Conservation (phyloP, 345 rosid genomes). For the Syzygium grande region DNA sequence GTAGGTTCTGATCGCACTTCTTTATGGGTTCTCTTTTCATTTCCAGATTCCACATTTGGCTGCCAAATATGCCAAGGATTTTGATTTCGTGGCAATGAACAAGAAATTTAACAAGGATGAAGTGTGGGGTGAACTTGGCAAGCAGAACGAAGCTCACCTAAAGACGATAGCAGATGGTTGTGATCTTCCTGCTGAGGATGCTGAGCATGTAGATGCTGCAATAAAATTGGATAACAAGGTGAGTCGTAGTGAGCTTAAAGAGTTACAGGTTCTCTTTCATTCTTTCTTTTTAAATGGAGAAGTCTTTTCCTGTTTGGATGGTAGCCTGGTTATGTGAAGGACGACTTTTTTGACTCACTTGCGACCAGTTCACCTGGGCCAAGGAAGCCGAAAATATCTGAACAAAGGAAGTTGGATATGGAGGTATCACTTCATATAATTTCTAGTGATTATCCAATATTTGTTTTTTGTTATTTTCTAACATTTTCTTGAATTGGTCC, state of each 20-base stretch:
- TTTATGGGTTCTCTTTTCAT: neutral
- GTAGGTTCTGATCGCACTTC: neutral
- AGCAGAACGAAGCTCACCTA: constrained; percentile 4
- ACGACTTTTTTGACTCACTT: constrained; percentile 32
- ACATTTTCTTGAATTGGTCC: neutral
- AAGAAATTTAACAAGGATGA: constrained; percentile 31
- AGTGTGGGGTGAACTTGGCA: constrained; percentile 35
- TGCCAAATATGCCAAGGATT: constrained; percentile 22
- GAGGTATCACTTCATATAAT: constrained; percentile 13
- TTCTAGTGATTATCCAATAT: neutral
- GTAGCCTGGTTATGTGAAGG: constrained; percentile 28
- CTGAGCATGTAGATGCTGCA: constrained; percentile 11
- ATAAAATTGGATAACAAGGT: constrained; percentile 5
- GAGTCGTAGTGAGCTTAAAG: neutral
- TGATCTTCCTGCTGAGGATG: constrained; percentile 12
- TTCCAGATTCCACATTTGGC: constrained; percentile 6
- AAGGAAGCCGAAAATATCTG: constrained; percentile 1
- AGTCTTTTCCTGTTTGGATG: neutral
- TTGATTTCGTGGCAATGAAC: constrained; percentile 38
- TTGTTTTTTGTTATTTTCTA: neutral
- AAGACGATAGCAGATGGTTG: constrained; percentile 1
- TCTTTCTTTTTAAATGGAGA: neutral
- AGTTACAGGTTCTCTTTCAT: neutral
- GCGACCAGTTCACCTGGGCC: constrained; percentile 2
- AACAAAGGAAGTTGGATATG: constrained; percentile 16